Conservation (phyloP, 495 filamentous ascomycete species). For the Lindgomyces ingoldianus region DNA sequence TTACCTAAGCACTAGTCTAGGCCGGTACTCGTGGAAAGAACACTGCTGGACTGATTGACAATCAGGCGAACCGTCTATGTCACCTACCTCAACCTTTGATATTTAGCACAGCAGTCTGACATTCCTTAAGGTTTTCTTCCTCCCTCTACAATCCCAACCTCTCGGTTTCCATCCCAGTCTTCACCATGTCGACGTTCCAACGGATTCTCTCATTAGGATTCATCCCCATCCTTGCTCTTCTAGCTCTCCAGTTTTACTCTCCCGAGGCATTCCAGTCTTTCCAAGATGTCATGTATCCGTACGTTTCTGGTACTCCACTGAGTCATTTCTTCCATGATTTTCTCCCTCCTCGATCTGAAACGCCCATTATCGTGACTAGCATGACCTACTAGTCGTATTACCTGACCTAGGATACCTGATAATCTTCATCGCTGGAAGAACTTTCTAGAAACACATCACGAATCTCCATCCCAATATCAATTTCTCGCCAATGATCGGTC, state of each 20-base stretch:
- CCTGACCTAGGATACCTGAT: conserved; percentile 17
- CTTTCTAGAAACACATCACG: conserved; percentile 1
- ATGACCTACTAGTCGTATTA: conserved; percentile 15
- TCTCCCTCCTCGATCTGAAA: conserved; percentile 5
- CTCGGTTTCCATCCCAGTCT: too few relatives aligned
- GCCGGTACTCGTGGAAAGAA: background rate
- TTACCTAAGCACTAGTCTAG: background rate
- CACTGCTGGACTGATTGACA: background rate
- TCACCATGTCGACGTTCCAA: conserved; percentile 5
- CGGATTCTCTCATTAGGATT: conserved; percentile 10
- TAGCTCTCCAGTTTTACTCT: conserved; percentile 10
- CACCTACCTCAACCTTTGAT: background rate
- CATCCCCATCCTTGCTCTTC: conserved; percentile 8
- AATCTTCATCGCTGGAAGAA: conserved; percentile 17
- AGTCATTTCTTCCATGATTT: conserved; percentile 8
- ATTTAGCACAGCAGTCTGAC: background rate
- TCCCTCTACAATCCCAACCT: background rate
- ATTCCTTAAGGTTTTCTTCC: background rate
- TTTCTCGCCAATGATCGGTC: conserved; percentile 9
- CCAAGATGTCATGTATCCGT: conserved; percentile 8
- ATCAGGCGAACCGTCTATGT: background rate
- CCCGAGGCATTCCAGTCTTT: background rate
- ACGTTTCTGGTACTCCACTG: conserved; percentile 10
- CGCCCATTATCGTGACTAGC: conserved; percentile 12
- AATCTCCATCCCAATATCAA: conserved; percentile 16